Conservation (phyloP, 352 stramenopile species). For the Pythium utonaiense region DNA sequence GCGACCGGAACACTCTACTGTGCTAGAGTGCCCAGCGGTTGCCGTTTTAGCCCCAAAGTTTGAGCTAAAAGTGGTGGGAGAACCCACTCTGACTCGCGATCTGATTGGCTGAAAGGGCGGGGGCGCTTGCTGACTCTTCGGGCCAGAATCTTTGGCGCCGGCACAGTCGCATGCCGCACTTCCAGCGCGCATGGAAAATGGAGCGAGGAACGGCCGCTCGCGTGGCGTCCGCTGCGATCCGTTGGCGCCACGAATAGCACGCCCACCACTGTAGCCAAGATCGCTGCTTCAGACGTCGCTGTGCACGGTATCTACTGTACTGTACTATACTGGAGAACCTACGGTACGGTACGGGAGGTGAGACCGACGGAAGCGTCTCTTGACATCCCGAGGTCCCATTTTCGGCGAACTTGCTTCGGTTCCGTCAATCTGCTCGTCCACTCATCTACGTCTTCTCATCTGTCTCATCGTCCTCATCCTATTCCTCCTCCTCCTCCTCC, state of each 20-base stretch:
- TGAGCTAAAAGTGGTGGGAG: constrained; percentile 2
- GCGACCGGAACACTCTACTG: too few relatives aligned
- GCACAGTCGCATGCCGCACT: neutral
- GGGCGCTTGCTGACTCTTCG: constrained; percentile 20
- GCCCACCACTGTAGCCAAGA: neutral
- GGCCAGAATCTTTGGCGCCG: constrained; percentile 13
- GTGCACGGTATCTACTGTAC: neutral
- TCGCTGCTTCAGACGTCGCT: neutral
- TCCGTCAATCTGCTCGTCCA: neutral
- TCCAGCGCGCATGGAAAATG: neutral
- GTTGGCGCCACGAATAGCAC: neutral
- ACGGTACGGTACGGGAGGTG: too few relatives aligned
- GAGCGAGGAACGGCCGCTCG: too few relatives aligned
- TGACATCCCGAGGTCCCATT: neutral
- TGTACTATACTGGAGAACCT: neutral
- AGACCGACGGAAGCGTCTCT: too few relatives aligned
- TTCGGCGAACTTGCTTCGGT: neutral
- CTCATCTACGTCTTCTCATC: neutral
- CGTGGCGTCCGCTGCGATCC: too few relatives aligned
- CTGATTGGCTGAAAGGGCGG: constrained; percentile 13
- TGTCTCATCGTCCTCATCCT: neutral
- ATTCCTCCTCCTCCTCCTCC: constrained; percentile 4
- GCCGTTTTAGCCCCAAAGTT: neutral
- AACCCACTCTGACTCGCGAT: neutral
- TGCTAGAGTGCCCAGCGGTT: neutral